Base-by-base conservation (phyloP, 2,329 filamentous ascomycete species). In the Fusarium liriodendri region DNA sequence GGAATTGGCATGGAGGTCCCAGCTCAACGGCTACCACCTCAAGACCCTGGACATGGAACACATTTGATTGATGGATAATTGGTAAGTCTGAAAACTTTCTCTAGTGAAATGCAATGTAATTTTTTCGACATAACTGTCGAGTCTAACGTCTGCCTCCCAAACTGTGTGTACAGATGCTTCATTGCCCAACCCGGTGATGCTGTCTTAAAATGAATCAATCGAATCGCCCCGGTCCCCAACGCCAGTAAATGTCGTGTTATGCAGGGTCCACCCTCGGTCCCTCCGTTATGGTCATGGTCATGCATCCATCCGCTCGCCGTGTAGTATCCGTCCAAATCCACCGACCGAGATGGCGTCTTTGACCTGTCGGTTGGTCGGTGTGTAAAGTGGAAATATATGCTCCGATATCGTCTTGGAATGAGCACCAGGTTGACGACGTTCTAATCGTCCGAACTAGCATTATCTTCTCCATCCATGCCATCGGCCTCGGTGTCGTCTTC, bases 401-500 rank as follows among this genome's bases (percentile, higher is more conserved):
- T 29, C 67, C 33, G 16, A 47, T 74, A 27, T 38, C 45, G 29
- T 37, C 47, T 37, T 40, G 58, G 40, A 63, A 29, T 33, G 25
- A n/a, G 45, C 52, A 69, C 42, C 35, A 65, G n/a, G 32, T 33
- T 35, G n/a, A 32, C 37, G 69, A 47, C 47, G 62, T 37, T 59
- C 58, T 74, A 74, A 47, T 32, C 38, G 47, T 74, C 54, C 14
- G 32, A 59, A 40, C 58, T 27, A 18, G 62, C 59, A 32, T 69
- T 76, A 18, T 70, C 76, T 14, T 70, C 66, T 29, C 75, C 76
- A 67, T 79, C 61, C 9, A 67, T 66, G n/a, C 67, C 63, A 37
- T 73, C 75, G 35, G 79, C 77, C 4, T 76, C 71, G 54, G 68
- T 69, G 25, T 69, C 67, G 10, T 79, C 78, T n/a, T 79, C 79